These are phyloP conservation scores for Prunus fruticosa DNA, from an alignment of 306 rosid species.

Conservation along the genomic window DNA sequence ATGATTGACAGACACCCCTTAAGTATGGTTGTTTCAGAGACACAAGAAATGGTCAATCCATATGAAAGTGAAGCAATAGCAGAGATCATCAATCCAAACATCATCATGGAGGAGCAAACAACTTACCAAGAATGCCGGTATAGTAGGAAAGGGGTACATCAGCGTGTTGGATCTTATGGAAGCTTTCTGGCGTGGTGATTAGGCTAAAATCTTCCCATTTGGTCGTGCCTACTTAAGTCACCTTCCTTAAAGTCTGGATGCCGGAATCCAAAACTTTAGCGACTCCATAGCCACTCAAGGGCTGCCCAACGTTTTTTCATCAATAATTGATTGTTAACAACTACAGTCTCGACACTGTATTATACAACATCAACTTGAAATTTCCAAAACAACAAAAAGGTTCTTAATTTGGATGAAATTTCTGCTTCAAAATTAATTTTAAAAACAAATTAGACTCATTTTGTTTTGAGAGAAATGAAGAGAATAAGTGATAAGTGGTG, in stretches of 20 bases:
- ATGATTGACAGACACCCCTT: neutral
- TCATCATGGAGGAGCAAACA: neutral
- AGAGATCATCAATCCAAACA: neutral
- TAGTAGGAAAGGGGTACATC: conserved; percentile 39
- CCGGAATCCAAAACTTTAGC: conserved; percentile 32
- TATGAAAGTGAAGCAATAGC: neutral
- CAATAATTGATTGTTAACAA: neutral
- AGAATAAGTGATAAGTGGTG: neutral
- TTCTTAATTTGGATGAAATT: neutral
- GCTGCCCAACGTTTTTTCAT: conserved; percentile 16
- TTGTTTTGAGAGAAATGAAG: neutral
- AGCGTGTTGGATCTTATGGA: conserved; percentile 26
- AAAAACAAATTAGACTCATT: neutral
- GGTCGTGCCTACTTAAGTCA: conserved; percentile 25
- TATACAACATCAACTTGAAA: neutral
- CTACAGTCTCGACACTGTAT: neutral
- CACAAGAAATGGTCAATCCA: neutral
- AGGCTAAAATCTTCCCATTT: conserved; percentile 36
- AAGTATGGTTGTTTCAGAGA: neutral
- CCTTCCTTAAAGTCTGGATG: conserved; percentile 29
- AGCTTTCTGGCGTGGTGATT: neutral
- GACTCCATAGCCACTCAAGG: conserved; percentile 32
- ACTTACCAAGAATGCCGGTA: conserved; percentile 37
- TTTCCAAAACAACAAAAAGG: neutral
- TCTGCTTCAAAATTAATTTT: neutral